phyloP scores from a whole-genome alignment of 305 asterid genomes.

The Solanum hybrid region DNA sequence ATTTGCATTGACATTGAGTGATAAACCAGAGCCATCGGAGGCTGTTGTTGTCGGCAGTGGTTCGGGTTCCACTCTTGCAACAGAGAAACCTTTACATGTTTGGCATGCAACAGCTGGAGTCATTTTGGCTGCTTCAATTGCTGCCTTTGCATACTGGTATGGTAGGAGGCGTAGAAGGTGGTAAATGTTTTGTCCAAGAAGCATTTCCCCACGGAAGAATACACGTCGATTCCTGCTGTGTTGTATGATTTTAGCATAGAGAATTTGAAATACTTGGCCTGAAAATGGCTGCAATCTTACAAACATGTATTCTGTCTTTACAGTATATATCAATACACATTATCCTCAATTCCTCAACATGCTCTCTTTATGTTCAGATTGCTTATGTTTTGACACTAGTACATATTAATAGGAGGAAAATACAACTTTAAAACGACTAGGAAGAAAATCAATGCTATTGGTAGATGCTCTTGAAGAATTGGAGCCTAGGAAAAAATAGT shows the following conservation, averaged over 20 bases:
- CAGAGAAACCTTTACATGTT: conserved; percentile 31
- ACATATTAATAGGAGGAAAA: not conserved
- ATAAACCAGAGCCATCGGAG: conserved; percentile 12
- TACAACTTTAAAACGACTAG: not conserved
- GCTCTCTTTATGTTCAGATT: not conserved
- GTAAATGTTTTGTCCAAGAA: conserved; percentile 21
- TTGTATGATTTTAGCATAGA: not conserved
- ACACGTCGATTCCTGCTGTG: not conserved
- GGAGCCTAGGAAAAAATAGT: not conserved
- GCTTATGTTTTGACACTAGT: not conserved
- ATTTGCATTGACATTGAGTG: conserved; percentile 38
- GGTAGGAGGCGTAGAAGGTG: conserved; percentile 50
- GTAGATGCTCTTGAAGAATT: not conserved
- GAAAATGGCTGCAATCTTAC: not conserved
- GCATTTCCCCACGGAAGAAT: not conserved
- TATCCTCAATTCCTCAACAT: not conserved
- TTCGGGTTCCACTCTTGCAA: conserved; percentile 9
- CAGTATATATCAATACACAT: not conserved
- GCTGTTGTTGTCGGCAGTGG: conserved; percentile 14
- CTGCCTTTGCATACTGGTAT: conserved; percentile 67
- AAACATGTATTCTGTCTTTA: conserved; percentile 1
- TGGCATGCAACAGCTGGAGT: conserved; percentile 71
- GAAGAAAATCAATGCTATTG: not conserved
- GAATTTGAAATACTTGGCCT: not conserved
- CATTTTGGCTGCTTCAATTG: conserved; percentile 49